A percentile compares a stretch with the other conserved stretches of the same genome.
Conservation (phyloP, 345 rosid species). For the Eucalyptus microcorys region DNA sequence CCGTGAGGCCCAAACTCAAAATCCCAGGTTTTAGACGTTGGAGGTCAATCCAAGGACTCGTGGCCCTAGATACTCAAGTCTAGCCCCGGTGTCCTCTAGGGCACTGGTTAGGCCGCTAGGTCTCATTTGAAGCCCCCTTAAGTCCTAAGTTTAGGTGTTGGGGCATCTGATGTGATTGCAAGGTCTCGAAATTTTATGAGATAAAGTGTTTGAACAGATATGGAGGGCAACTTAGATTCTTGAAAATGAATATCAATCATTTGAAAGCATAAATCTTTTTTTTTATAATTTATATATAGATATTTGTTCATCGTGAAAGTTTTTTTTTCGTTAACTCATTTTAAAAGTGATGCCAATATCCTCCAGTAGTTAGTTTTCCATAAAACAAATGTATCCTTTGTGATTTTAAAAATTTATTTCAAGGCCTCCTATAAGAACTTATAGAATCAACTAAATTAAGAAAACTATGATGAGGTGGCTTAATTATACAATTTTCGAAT, state of each 20-base stretch:
- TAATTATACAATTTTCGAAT: not conserved
- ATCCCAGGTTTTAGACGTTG: not conserved
- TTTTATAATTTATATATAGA: not conserved
- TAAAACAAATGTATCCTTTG: not conserved
- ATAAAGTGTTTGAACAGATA: accelerated
- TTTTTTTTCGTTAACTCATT: not conserved
- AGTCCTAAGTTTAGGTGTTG: not conserved
- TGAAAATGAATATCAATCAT: not conserved
- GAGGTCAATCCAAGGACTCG: not conserved
- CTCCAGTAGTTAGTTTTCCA: not conserved
- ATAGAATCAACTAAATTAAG: not conserved
- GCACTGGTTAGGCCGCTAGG: not conserved
- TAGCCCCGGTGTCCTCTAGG: not conserved
- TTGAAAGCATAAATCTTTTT: not conserved
- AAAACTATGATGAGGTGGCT: not conserved
- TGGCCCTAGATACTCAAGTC: no score
- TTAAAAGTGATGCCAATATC: not conserved
- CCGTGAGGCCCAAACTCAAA: not conserved
- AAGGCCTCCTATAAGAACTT: not conserved
- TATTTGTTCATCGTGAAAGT: not conserved
- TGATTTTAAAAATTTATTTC: not conserved
- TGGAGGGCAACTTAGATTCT: not conserved
- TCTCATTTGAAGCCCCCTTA: not conserved
- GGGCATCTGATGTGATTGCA: accelerated
- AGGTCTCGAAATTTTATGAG: accelerated